Evolutionary conservation across 805 yeast genomes (phyloP), one percentile per base, ranked within the genome.

Genomic region (Grigorovia jiainica): DNA sequence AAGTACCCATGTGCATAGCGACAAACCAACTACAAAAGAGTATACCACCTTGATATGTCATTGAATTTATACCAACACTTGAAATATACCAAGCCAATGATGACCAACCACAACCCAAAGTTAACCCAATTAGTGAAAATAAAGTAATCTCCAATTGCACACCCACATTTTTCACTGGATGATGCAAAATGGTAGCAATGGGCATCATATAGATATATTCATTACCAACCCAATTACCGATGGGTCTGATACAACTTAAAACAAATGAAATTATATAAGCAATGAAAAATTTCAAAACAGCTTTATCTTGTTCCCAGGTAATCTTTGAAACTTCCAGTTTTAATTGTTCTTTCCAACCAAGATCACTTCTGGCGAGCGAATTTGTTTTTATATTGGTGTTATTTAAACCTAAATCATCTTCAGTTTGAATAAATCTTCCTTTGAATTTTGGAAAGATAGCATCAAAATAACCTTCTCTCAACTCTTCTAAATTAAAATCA

Each of bases 391-490:
- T n/a, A n/a, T n/a, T n/a, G n/a, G n/a, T n/a, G n/a, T n/a, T n/a
- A n/a, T n/a, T n/a, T n/a, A n/a, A n/a, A n/a, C n/a, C n/a, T n/a
- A n/a, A n/a, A n/a, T 40, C 46, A 21, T 44, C 43, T 17, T 25
- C 40, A 17, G 34, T 34, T 24, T 40, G 21, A 11, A 17, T 19
- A 11, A 32, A 7, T 15, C 36, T 16, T 34, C 43, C 40, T 5
- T 52, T 51, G 10, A 54, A 55, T 33, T 63, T 63, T 6, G 62
- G 54, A 44, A 61, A 72, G 1, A 63, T 56, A 1, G 76, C 68
- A 48, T 72, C 76, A 45, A 72, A 72, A 49, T 66, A 72, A 8
- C 75, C 75, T 39, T 68, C 68, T 48, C 77, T 58, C 20, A 68
- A 48, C 47, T 72, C 78, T 41, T 68, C 70, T n/a, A 71, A 40